Evolutionary conservation across 306 rosid genomes (phyloP).

Genomic region (Myrica gale): DNA sequence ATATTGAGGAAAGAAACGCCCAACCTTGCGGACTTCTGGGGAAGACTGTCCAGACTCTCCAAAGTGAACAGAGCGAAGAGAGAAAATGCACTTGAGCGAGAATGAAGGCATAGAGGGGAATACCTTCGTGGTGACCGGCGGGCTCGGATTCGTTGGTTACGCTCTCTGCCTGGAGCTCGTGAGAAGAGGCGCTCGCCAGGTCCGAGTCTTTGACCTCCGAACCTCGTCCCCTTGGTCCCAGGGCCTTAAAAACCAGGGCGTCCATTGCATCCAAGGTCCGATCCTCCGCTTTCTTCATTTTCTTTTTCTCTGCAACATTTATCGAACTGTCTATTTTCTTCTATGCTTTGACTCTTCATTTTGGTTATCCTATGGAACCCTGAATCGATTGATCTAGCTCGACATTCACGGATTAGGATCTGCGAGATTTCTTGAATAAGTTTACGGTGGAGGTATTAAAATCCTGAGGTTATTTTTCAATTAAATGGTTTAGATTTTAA

Average conservation of each 20-base stretch:
- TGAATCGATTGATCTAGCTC: background rate
- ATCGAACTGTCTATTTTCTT: background rate
- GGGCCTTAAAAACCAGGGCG: slow-evolving; percentile 50
- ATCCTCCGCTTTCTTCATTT: background rate
- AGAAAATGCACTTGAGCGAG: slow-evolving; percentile 69
- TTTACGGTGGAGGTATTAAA: background rate
- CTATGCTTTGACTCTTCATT: background rate
- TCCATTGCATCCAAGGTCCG: slow-evolving; percentile 63
- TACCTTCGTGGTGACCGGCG: slow-evolving; percentile 75
- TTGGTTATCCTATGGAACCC: background rate
- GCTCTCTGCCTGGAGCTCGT: slow-evolving; percentile 82
- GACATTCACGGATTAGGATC: background rate
- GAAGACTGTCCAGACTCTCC: too few relatives aligned
- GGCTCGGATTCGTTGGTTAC: slow-evolving; percentile 83
- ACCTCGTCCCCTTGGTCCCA: slow-evolving; percentile 55
- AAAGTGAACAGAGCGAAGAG: background rate
- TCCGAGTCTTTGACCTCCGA: slow-evolving; percentile 75
- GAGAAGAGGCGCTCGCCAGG: slow-evolving; percentile 70
- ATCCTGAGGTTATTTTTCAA: background rate
- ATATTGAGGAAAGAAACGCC: too few relatives aligned
- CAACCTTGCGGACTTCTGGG: too few relatives aligned
- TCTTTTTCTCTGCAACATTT: background rate
- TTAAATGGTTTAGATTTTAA: background rate
- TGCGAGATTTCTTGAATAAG: background rate
- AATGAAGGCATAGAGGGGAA: slow-evolving; percentile 86